Evolutionary conservation across 1,284 basidiomycete species (phyloP).

Genomic region (Schizophyllum amplum): DNA sequence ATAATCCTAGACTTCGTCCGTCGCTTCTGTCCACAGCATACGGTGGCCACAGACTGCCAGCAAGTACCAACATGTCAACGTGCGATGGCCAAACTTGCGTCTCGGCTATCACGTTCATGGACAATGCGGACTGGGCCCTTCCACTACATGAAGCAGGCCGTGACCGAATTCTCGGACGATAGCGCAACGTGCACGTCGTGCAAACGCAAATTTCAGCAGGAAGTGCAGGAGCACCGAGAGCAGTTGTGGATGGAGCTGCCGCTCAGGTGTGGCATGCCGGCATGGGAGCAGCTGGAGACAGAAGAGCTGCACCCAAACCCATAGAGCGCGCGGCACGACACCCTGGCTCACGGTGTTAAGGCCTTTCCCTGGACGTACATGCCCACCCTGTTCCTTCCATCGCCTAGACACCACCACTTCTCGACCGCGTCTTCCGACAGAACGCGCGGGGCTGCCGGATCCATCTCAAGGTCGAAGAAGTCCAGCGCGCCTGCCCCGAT

Average conservation of each 20-base stretch:
- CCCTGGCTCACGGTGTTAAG: not conserved
- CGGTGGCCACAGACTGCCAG: slow-evolving; percentile 19
- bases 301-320: slow-evolving; percentile 13
- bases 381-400: slow-evolving; percentile 49
- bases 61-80: slow-evolving; percentile 27
- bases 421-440: slow-evolving; percentile 57
- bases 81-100: slow-evolving; percentile 34
- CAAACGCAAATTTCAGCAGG: slow-evolving; percentile 32
- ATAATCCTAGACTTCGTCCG: slow-evolving; percentile 44
- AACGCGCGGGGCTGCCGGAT: slow-evolving; percentile 7
- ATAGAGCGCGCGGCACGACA: slow-evolving; percentile 12
- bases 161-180: slow-evolving; percentile 31
- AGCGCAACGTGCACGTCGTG: slow-evolving; percentile 33
- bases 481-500: slow-evolving; percentile 57
- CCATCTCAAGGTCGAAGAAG: slow-evolving; percentile 46
- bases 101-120: slow-evolving; percentile 42
- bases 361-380: slow-evolving; percentile 68
- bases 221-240: slow-evolving; percentile 31
- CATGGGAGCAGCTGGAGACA: slow-evolving; percentile 34
- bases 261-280: slow-evolving; percentile 31
- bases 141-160: slow-evolving; percentile 44
- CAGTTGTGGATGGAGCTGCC: slow-evolving; percentile 44
- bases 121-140: slow-evolving; percentile 42
- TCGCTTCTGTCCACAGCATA: slow-evolving; percentile 28
- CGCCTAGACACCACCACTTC: slow-evolving; percentile 85